Evolutionary conservation across 805 yeast genomes (phyloP), one percentile per base, ranked within the genome.

Genomic region (Starmerella lactis-condensi): DNA sequence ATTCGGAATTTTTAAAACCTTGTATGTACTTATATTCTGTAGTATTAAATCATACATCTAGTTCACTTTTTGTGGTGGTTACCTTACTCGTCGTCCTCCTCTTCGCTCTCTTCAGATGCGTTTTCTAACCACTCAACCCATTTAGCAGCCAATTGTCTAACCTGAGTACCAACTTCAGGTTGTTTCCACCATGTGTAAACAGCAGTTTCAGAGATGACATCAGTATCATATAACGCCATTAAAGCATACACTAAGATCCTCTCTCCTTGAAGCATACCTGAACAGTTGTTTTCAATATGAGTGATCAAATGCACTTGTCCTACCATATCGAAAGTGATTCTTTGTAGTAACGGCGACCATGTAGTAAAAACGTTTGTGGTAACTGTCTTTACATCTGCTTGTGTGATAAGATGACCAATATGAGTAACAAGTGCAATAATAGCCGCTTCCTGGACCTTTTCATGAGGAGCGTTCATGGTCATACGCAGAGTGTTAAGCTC

Each of bases 401-500:
- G 77, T 1, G 93, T 41, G 23, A 82, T 67, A 45, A 76, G 74
- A 42, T 79, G 79, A 31, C 69, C 62, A 9, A 78, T 68, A 46
- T 89, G 65, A 26, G 61, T 59, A 26, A 81, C 45, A 46, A 89
- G 59, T 0, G 95, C 89, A 23, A 62, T 61, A 22, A 71, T 60
- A 1, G 93, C 79, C 4, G 93, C 92, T 19, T 60, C 54, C 50
- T 95, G 68, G 10, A 89, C 95, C 48, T 83, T 93, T 46, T 79
- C 91, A 53, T 89, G 85, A 0, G 89, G 67, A 12, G 82, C 98
- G 51, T 89, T 81, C 89, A 83, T 76, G 46, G 94, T 79, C 98
- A 89, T 85, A 57, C 96, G 67, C 48, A 89, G 63, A 0, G 98
- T 89, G 51, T 85, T 85, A 46, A 89, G 65, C 57, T 89, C 98